phyloP scores from a whole-genome alignment of 371 early-diverging fungal genomes.

The Parasitella parasitica region DNA sequence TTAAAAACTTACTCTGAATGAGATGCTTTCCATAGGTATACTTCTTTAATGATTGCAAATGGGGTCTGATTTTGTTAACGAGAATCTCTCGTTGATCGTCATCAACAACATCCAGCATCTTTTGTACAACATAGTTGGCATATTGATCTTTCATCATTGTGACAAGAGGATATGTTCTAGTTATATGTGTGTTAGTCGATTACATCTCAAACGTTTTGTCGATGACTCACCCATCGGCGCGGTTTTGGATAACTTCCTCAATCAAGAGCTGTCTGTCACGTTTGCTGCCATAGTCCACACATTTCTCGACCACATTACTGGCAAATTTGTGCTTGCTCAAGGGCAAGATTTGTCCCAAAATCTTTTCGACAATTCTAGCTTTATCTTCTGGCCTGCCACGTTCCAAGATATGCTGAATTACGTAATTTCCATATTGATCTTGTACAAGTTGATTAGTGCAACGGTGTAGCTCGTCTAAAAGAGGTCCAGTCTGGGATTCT shows the following conservation, averaged over 20 bases:
- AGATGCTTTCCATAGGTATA: constrained; percentile 97
- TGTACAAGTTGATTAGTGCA: constrained; percentile 90
- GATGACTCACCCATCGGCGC: constrained; percentile 62
- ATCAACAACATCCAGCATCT: constrained; percentile 95
- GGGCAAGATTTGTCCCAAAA: constrained; percentile 84
- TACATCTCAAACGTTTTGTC: background rate
- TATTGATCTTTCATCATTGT: constrained; percentile 99
- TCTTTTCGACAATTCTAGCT: constrained; percentile 80
- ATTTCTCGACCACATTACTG: constrained; percentile 98
- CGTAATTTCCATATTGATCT: constrained; percentile 98
- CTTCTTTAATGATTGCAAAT: constrained; percentile 85
- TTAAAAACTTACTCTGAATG: constrained; percentile 63
- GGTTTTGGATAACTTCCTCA: constrained; percentile 78
- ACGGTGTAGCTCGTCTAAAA: constrained; percentile 90
- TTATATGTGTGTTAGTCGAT: background rate
- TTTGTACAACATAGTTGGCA: constrained; percentile 99
- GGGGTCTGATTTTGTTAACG: constrained; percentile 83
- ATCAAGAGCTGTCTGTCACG: constrained; percentile 78
- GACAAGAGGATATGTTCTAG: constrained; percentile 76
- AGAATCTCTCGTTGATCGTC: constrained; percentile 84
- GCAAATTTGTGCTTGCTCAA: constrained; percentile 93
- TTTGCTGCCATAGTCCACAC: constrained; percentile 78
- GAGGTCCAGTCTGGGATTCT: constrained; percentile 69
- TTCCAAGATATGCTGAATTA: constrained; percentile 99
- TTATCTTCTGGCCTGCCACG: constrained; percentile 87